Evolutionary conservation across 768 basidiomycete genomes (phyloP).

Genomic region (Boletus coccyginus): DNA sequence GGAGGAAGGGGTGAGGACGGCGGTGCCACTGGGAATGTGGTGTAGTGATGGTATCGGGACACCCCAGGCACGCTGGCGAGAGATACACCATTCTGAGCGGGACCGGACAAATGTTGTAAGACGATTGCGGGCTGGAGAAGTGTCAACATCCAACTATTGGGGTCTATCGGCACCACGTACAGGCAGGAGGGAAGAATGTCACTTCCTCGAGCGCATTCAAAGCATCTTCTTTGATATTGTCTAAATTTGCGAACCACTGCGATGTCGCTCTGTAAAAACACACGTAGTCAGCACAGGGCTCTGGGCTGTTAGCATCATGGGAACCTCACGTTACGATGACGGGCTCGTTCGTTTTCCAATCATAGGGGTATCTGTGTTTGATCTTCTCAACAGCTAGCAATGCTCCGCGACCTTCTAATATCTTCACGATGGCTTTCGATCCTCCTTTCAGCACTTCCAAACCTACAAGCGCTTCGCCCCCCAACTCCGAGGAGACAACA

Average conservation of each 20-base stretch:
- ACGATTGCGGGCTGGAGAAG: conserved; percentile 70
- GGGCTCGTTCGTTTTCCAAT: conserved; percentile 93
- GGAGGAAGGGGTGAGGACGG: conserved; percentile 61
- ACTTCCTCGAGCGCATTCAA: conserved; percentile 67
- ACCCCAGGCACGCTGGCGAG: conserved; percentile 96
- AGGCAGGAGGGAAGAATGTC: conserved; percentile 69
- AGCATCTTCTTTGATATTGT: conserved; percentile 76
- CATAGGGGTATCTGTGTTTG: conserved; percentile 91
- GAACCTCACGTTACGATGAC: conserved; percentile 79
- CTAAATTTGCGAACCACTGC: conserved; percentile 96
- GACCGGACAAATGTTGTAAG: conserved; percentile 82
- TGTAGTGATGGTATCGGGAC: conserved; percentile 92
- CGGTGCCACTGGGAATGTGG: conserved; percentile 55
- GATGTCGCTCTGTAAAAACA: conserved; percentile 68
- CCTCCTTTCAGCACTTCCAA: conserved; percentile 75
- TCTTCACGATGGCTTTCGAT: conserved; percentile 57
- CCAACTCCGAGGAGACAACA: conserved; percentile 37
- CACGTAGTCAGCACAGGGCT: neutral
- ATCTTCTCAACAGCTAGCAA: conserved; percentile 68
- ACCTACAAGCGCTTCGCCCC: conserved; percentile 57
- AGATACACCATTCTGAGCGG: conserved; percentile 98
- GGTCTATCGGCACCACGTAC: conserved; percentile 43
- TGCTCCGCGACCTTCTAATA: conserved; percentile 50
- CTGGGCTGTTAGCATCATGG: neutral
- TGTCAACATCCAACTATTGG: neutral